These are phyloP conservation scores for Sideroxylon spinosum DNA, from an alignment of 179 eudicot genomes.

Conservation along the genomic window DNA sequence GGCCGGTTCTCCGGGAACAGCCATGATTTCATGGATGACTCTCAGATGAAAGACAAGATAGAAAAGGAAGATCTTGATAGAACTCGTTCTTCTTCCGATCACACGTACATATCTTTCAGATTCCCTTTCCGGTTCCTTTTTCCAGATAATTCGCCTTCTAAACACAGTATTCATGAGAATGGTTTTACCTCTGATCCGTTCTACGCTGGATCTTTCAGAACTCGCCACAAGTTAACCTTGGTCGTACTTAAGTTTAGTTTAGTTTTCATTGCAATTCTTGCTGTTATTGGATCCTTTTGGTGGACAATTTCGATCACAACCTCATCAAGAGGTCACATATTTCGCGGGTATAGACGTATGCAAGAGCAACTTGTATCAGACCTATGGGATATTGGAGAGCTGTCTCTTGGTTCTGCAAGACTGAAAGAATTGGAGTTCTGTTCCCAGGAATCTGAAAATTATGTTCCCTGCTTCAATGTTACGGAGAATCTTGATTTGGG, in stretches of 20 bases:
- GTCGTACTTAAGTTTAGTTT: slow-evolving; percentile 63
- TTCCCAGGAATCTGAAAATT: slow-evolving; percentile 56
- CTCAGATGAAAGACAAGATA: slow-evolving; percentile 70
- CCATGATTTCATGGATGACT: slow-evolving; percentile 59
- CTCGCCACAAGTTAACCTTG: slow-evolving; percentile 58
- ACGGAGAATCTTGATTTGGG: slow-evolving; percentile 65
- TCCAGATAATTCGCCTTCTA: slow-evolving; percentile 44
- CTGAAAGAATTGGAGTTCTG: slow-evolving; percentile 74
- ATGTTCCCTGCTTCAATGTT: slow-evolving; percentile 79
- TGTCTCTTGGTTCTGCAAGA: slow-evolving; percentile 66
- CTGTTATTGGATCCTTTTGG: slow-evolving; percentile 80
- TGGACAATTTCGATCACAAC: slow-evolving; percentile 77
- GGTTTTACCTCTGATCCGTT: slow-evolving; percentile 55
- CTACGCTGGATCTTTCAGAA: slow-evolving; percentile 38
- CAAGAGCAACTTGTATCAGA: slow-evolving; percentile 90
- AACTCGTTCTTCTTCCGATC: slow-evolving; percentile 41
- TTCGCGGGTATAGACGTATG: slow-evolving; percentile 64
- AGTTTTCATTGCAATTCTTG: slow-evolving; percentile 66
- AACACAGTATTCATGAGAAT: slow-evolving; percentile 46
- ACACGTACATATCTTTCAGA: slow-evolving; percentile 34
- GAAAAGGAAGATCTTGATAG: slow-evolving; percentile 69
- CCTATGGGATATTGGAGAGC: slow-evolving; percentile 74
- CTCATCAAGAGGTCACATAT: slow-evolving; percentile 65
- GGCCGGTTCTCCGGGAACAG: slow-evolving; percentile 56
- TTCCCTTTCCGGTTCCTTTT: slow-evolving; percentile 45